Conservation (phyloP, 2,329 filamentous ascomycete species). For the Sarocladium oryzae region DNA sequence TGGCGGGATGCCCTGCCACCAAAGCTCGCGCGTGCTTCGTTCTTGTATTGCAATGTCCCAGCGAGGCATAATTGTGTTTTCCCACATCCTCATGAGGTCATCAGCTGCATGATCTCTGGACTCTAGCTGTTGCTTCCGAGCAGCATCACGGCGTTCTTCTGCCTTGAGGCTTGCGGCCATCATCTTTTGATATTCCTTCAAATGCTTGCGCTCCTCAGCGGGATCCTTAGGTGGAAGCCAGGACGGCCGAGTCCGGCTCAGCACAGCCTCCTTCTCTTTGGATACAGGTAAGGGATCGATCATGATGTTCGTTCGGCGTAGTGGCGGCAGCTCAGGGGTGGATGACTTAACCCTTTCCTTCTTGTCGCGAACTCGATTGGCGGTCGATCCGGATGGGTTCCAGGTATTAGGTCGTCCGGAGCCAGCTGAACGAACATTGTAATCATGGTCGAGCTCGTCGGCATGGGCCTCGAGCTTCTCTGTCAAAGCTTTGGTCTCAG, state of each 20-base stretch:
- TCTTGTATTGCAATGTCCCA: conserved; percentile 67
- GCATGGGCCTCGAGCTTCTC: conserved; percentile 77
- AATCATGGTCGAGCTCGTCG: conserved; percentile 46
- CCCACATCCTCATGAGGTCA: conserved; percentile 60
- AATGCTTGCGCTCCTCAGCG: conserved; percentile 81
- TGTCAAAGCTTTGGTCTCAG: conserved; percentile 68
- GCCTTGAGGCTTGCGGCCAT: conserved; percentile 59
- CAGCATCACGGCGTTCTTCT: conserved; percentile 52
- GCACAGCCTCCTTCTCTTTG: conserved; percentile 78
- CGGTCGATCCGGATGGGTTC: conserved; percentile 27
- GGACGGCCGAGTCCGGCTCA: conserved; percentile 73
- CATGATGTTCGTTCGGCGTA: conserved; percentile 71
- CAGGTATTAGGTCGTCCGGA: conserved; percentile 33
- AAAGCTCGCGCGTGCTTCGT: conserved; percentile 65
- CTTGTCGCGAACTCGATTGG: conserved; percentile 29
- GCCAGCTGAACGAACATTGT: conserved; percentile 23
- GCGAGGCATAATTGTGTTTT: conserved; percentile 67
- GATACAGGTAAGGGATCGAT: conserved; percentile 79
- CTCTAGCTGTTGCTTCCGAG: conserved; percentile 43
- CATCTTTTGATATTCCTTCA: conserved; percentile 82
- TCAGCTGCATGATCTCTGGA: conserved; percentile 49
- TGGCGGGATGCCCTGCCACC: conserved; percentile 75
- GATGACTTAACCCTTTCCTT: conserved; percentile 58
- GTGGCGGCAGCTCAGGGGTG: conserved; percentile 60
- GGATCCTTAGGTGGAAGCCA: conserved; percentile 86